Evolutionary conservation across 441 rosid genomes (phyloP), one percentile per base, ranked within the genome.

Genomic region (Adansonia rubrostipa): DNA sequence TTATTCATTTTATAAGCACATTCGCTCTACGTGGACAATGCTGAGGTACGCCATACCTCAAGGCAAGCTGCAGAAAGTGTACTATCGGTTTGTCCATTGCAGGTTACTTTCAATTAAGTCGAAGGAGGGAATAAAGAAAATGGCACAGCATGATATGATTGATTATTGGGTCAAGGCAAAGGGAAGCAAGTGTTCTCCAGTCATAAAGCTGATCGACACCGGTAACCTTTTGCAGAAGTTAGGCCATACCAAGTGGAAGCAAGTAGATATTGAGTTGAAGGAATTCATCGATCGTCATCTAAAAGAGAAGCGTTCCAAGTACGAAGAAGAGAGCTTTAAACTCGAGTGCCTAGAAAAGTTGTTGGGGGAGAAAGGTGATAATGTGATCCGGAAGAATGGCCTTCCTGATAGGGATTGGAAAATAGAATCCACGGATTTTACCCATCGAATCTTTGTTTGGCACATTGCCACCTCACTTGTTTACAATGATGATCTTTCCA

Each of bases 1-100:
- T 33, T 72, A 69, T 71, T 86, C 89, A n/a, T 62, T 69, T 1
- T 58, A 77, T 53, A 6, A 71, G 80, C 15, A 48, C 75, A 7
- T 80, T 80, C 28, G 48, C 8, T 90, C 91, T 3, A 85, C 81
- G 58, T 86, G 85, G 89, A 78, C 85, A 24, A 28, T 82, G 56
- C 75, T 80, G 50, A n/a, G 51, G 71, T 11, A 9, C 1, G 71
- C 33, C 0, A 10, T 17, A 17, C 33, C 15, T 10, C 15, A 5
- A 67, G 14, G 6, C 1, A 67, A 78, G 54, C n/a, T 42, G 19
- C 69, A 66, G 2, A 77, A 79, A n/a, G 71, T 80, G 44, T 75
- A 47, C 19, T 17, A 20, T 70, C 65, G 77, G 20, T 0, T 44
- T 24, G 20, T 51, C 0, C 9, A 22, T 7, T 0, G 15, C 44